phyloP scores from a whole-genome alignment of 2,329 filamentous ascomycete genomes.

The Lasiodiplodia sp. region DNA sequence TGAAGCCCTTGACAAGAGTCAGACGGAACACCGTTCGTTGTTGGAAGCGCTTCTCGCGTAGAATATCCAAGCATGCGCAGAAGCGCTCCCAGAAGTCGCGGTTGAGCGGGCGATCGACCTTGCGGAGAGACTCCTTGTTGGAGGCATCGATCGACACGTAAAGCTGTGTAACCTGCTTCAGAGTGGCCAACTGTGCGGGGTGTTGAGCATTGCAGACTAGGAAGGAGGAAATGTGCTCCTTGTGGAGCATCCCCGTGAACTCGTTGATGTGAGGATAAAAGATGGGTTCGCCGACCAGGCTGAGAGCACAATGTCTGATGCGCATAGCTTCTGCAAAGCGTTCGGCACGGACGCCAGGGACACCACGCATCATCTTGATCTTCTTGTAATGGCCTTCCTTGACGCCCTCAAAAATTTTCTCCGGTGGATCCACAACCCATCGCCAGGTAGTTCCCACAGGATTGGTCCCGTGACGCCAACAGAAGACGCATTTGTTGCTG shows the following conservation, averaged over 20 bases:
- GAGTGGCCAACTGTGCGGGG: slow-evolving; percentile 82
- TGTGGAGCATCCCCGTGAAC: slow-evolving; percentile 82
- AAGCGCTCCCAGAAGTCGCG: slow-evolving; percentile 98
- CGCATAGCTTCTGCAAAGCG: slow-evolving; percentile 91
- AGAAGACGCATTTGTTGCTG: slow-evolving; percentile 98
- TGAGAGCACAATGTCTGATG: slow-evolving; percentile 91
- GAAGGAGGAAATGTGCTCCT: slow-evolving; percentile 88
- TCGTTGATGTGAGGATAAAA: slow-evolving; percentile 98
- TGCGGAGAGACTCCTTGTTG: slow-evolving; percentile 84
- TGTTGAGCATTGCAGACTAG: slow-evolving; percentile 98
- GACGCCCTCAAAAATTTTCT: slow-evolving; percentile 87
- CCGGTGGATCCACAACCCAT: slow-evolving; percentile 91
- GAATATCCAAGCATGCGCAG: slow-evolving; percentile 86
- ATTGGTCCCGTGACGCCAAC: slow-evolving; percentile 97
- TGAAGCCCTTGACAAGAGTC: slow-evolving; percentile 97
- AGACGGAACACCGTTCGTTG: slow-evolving; percentile 95
- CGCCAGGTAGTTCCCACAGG: slow-evolving; percentile 96
- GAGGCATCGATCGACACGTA: slow-evolving; percentile 97
- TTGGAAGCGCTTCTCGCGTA: slow-evolving; percentile 80
- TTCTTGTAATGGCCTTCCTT: slow-evolving; percentile 95
- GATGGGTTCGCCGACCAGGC: slow-evolving; percentile 94
- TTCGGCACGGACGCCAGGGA: slow-evolving; percentile 90
- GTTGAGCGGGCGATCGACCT: slow-evolving; percentile 90
- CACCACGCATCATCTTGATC: slow-evolving; percentile 95
- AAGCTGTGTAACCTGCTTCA: slow-evolving; percentile 89